Evolutionary conservation across 2,329 filamentous ascomycete genomes (phyloP).

Genomic region (Microcyclosporella mali): DNA sequence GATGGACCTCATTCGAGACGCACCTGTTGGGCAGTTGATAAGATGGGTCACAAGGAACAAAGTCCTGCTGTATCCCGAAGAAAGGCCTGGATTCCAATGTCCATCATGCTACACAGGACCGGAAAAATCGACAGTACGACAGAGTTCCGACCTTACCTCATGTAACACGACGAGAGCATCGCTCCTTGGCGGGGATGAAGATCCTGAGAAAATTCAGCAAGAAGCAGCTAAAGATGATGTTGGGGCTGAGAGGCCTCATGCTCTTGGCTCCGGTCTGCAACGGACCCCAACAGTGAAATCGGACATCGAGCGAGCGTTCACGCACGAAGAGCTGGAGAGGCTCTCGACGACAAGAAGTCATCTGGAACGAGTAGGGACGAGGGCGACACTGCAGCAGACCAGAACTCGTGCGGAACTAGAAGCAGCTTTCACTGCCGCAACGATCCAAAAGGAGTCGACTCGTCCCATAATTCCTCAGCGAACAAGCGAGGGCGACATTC

Average conservation of each 20-base stretch:
- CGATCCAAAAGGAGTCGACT: conserved; percentile 31
- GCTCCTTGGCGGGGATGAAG: background rate
- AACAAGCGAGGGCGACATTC: conserved; percentile 46
- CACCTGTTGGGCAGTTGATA: conserved; percentile 54
- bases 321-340: conserved; percentile 19
- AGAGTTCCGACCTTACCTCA: background rate
- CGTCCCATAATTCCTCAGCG: conserved; percentile 42
- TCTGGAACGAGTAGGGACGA: conserved; percentile 31
- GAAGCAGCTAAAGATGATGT: conserved; percentile 15
- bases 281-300: conserved; percentile 14
- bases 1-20: conserved; percentile 45
- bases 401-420: conserved; percentile 37
- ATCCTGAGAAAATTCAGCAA: no score
- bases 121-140: conserved; percentile 2
- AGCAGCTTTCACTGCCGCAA: conserved; percentile 31
- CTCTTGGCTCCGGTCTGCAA: conserved; percentile 8
- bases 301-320: conserved; percentile 5
- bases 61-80: conserved; percentile 55
- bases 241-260: conserved; percentile 1
- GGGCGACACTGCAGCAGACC: conserved; percentile 32
- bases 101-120: conserved; percentile 25
- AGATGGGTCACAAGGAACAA: conserved; percentile 49
- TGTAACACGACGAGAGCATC: background rate
- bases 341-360: conserved; percentile 14
- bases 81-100: conserved; percentile 45